Evolutionary conservation across 495 filamentous ascomycete species (phyloP).

Genomic region (Darksidea phi): DNA sequence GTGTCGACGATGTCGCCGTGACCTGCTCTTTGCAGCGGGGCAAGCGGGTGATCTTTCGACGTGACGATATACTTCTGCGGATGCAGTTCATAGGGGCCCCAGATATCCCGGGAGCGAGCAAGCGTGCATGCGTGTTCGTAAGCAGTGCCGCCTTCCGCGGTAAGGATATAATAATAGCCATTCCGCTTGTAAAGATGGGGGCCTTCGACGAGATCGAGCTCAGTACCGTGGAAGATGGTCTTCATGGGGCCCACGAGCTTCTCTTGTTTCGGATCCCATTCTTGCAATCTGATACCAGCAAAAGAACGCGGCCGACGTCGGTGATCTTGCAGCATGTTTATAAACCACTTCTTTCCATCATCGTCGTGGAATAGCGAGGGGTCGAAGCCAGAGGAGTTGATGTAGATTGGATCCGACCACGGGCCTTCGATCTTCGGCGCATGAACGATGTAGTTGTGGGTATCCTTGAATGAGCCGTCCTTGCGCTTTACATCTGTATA

Average conservation of each 20-base stretch:
- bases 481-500: conserved; percentile 58
- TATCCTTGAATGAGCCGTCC: conserved; percentile 53
- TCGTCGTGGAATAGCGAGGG: conserved; percentile 60
- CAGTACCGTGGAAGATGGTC: conserved; percentile 57
- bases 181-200: conserved; percentile 60
- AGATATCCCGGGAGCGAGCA: conserved; percentile 54
- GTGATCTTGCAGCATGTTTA: conserved; percentile 57
- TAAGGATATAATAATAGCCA: conserved; percentile 58
- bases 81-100: conserved; percentile 56
- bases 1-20: conserved; percentile 62
- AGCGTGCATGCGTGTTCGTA: conserved; percentile 56
- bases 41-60: conserved; percentile 4
- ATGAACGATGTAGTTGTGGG: conserved; percentile 52
- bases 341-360: conserved; percentile 54
- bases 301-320: conserved; percentile 46
- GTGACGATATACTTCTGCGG: conserved; percentile 31
- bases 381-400: conserved; percentile 51
- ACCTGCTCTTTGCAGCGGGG: conserved; percentile 54
- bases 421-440: conserved; percentile 49
- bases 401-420: conserved; percentile 57
- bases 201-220: conserved; percentile 57
- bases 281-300: conserved; percentile 43
- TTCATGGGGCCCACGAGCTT: conserved; percentile 41
- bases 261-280: conserved; percentile 48
- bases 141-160: conserved; percentile 63